Conservation (phyloP, 768 basidiomycete species). For the Hemileccinum rubropunctum region DNA sequence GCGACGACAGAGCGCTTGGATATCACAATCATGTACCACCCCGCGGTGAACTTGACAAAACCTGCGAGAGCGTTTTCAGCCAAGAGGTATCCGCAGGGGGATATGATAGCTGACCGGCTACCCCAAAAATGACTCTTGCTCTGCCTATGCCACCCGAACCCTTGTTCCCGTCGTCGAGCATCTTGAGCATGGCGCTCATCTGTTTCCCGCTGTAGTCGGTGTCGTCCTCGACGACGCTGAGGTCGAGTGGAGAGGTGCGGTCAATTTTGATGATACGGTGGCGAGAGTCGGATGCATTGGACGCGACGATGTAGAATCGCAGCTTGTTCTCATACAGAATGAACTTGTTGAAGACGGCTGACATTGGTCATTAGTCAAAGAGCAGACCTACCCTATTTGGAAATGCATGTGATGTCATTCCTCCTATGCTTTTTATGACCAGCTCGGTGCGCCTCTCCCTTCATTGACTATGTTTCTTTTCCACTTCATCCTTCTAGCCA, state of each 20-base stretch:
- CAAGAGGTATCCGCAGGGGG: too few species aligned
- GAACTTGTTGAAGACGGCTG: slow-evolving; percentile 71
- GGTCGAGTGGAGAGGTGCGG: slow-evolving; percentile 71
- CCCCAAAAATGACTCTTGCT: slow-evolving; percentile 75
- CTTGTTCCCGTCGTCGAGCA: slow-evolving; percentile 95
- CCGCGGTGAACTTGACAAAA: slow-evolving; percentile 91
- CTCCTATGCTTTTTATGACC: slow-evolving; percentile 6
- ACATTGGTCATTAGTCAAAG: slow-evolving; percentile 2
- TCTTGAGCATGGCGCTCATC: slow-evolving; percentile 87
- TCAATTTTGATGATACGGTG: slow-evolving; percentile 95
- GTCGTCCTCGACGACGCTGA: slow-evolving; percentile 82
- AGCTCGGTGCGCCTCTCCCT: background rate
- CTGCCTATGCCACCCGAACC: slow-evolving; percentile 82
- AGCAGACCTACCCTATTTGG: slow-evolving; percentile 6
- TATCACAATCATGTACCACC: slow-evolving; percentile 94
- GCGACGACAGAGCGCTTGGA: slow-evolving; percentile 91
- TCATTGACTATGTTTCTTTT: slow-evolving; percentile 10
- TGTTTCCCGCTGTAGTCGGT: slow-evolving; percentile 86
- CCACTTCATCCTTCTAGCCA: slow-evolving; percentile 32
- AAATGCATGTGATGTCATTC: slow-evolving; percentile 25
- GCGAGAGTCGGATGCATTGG: slow-evolving; percentile 81
- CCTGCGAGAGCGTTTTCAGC: slow-evolving; percentile 38
- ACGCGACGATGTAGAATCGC: slow-evolving; percentile 90
- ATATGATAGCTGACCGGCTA: slow-evolving; percentile 55
- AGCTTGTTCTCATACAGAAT: slow-evolving; percentile 90